Evolutionary conservation across 2,329 filamentous ascomycete genomes (phyloP).

Genomic region (Cladosporium sp.): DNA sequence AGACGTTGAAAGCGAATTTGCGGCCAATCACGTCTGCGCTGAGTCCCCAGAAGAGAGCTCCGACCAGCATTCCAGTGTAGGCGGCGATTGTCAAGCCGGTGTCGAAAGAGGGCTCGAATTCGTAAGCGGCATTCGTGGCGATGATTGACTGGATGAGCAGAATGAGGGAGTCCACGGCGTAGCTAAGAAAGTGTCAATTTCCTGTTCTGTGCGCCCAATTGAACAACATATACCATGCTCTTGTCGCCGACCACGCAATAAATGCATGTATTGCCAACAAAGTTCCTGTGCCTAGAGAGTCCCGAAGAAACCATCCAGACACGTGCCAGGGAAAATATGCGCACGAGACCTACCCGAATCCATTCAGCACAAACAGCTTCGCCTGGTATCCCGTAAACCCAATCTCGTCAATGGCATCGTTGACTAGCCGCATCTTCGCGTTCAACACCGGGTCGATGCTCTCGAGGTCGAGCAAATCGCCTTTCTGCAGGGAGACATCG

Average conservation of each 20-base stretch:
- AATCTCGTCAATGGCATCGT: constrained; percentile 55
- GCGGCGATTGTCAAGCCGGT: constrained; percentile 55
- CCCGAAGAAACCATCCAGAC: no score
- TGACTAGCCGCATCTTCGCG: constrained; percentile 63
- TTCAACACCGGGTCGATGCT: constrained; percentile 56
- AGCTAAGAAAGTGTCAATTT: constrained; percentile 31
- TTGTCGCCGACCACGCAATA: no score
- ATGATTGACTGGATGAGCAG: constrained; percentile 59
- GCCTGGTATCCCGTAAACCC: constrained; percentile 50
- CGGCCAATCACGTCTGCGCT: constrained; percentile 62
- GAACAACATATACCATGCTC: no score
- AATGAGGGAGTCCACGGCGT: constrained; percentile 52
- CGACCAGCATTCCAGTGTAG: constrained; percentile 50
- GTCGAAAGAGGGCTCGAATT: constrained; percentile 51
- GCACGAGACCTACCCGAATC: constrained; percentile 45
- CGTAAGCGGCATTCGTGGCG: constrained; percentile 50
- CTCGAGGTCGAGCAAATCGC: constrained; percentile 52
- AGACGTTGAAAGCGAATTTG: constrained; percentile 62
- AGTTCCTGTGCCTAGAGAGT: no score
- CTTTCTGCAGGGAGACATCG: constrained; percentile 20
- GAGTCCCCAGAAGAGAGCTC: constrained; percentile 63
- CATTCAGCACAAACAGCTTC: constrained; percentile 56
- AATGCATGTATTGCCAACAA: no score
- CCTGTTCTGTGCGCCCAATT: no score
- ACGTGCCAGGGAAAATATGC: no score